These are phyloP conservation scores for Lachnellula occidentalis DNA, from an alignment of 2,329 filamentous ascomycete genomes.

Conservation along the genomic window DNA sequence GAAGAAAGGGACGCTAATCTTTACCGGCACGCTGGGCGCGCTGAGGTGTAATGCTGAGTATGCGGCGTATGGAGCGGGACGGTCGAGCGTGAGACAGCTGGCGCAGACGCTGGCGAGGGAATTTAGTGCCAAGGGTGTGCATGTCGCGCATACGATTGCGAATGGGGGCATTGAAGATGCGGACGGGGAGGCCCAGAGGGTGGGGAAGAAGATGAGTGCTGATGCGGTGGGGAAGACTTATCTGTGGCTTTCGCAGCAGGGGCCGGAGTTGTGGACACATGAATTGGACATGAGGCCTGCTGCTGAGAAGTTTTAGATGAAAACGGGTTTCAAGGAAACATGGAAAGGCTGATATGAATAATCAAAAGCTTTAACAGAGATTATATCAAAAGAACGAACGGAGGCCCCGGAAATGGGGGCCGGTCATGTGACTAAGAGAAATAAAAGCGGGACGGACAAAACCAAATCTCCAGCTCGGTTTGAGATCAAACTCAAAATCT, in stretches of 20 bases:
- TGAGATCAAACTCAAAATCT: not conserved
- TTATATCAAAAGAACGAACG: too few relatives aligned
- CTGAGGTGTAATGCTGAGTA: conserved; percentile 49
- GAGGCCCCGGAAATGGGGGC: not conserved
- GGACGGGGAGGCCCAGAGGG: conserved; percentile 38
- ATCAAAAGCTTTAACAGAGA: too few relatives aligned
- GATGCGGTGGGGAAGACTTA: conserved; percentile 54
- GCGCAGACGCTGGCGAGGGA: conserved; percentile 51
- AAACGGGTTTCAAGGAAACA: too few relatives aligned
- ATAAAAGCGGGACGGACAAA: not conserved
- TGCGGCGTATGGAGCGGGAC: conserved; percentile 49
- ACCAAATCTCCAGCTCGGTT: not conserved
- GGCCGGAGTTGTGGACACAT: conserved; percentile 37
- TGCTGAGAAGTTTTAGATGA: conserved; percentile 5
- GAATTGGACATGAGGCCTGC: conserved; percentile 7
- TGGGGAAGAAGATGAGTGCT: conserved; percentile 51
- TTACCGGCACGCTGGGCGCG: conserved; percentile 50
- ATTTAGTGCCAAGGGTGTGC: conserved; percentile 49
- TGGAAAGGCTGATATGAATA: too few relatives aligned
- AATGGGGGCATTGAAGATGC: conserved; percentile 50
- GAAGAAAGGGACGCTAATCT: conserved; percentile 54
- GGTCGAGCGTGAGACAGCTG: conserved; percentile 47
- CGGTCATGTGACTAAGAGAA: not conserved
- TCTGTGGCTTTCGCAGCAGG: conserved; percentile 41
- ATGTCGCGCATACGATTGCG: conserved; percentile 54